Evolutionary conservation across 169 alveolate genomes (phyloP).

Genomic region (Perkinsus marinus): DNA sequence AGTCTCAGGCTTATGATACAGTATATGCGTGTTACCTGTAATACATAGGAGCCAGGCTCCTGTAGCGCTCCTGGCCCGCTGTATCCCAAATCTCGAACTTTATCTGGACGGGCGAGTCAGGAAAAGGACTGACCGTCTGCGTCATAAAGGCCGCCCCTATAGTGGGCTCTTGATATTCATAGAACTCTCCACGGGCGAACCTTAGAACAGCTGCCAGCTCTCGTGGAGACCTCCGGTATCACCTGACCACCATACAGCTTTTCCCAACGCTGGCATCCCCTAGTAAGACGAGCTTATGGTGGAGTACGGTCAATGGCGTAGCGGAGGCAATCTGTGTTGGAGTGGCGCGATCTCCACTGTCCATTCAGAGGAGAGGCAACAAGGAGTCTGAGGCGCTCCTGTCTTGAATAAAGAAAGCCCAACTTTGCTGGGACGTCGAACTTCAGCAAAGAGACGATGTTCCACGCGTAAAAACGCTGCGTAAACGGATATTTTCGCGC

Average conservation of each 20-base stretch:
- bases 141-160: constrained; percentile 76
- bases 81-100: constrained; percentile 74
- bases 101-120: constrained; percentile 24
- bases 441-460: not conserved
- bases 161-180: constrained; percentile 61
- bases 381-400: too few species aligned
- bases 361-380: not conserved
- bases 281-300: constrained; percentile 58
- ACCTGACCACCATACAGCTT: constrained; percentile 46
- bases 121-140: constrained; percentile 44
- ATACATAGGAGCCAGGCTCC: constrained; percentile 63
- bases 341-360: not conserved
- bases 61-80: constrained; percentile 59
- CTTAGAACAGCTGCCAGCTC: not conserved
- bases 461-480: not conserved
- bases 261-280: constrained; percentile 80
- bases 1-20: not conserved
- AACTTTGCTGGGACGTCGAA: too few species aligned
- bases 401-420: too few species aligned
- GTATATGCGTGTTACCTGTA: constrained; percentile 26
- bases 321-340: not conserved
- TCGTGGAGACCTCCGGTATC: not conserved
- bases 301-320: constrained; percentile 13
- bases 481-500: not conserved
- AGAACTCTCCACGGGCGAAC: constrained; percentile 57